Base-by-base conservation (phyloP, 768 basidiomycete species). In the Udeniomyces megalosporus region DNA sequence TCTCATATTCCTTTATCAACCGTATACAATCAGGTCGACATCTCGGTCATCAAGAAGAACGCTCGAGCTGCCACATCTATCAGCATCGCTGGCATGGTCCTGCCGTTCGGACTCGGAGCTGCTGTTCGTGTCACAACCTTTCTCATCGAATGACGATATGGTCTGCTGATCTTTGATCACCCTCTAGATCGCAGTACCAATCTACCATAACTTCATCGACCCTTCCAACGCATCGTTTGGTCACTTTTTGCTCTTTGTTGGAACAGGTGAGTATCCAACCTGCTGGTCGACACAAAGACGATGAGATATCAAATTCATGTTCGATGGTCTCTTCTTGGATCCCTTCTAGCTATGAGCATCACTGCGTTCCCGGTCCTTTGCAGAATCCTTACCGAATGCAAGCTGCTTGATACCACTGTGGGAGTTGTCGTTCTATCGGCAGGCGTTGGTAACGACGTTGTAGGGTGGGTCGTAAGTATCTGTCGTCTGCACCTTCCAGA, bases 31-130 rank as follows among this genome's bases (percentile, higher is more conserved):
- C 24, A 52, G 50, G 81, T 89, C 65, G 90, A 93, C 71, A 77
- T 81, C 4, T 77, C 79, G 7, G 69, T 90, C 47, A 76, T 89
- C 68, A 81, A 76, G 67, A 78, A 80, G 49, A 88, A 89, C 70
- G 74, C 79, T 7, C 72, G 75, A 28, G 76, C 81, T 0, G 80
- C 86, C 3, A 70, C 78, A 3, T 70, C 77, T 20, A 81, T 90
- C 47, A 84, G 84, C 0, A 57, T 79, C 0, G 80, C 81, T 0
- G 88, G 90, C 0, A 78, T 92, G 51, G 45, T 84, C 58, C 51
- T 93, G 3, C 88, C 90, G 0, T 82, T 93, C 35, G 88, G 85
- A 0, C 71, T 90, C 0, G 89, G 90, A 4, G 85, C 85, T 80
- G 66, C 83, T 22, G 20, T 17, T 15, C 31, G 14, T 46, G 10